These are phyloP conservation scores for Candida ipomoeae DNA, from an alignment of 805 yeast genomes.

Conservation along the genomic window DNA sequence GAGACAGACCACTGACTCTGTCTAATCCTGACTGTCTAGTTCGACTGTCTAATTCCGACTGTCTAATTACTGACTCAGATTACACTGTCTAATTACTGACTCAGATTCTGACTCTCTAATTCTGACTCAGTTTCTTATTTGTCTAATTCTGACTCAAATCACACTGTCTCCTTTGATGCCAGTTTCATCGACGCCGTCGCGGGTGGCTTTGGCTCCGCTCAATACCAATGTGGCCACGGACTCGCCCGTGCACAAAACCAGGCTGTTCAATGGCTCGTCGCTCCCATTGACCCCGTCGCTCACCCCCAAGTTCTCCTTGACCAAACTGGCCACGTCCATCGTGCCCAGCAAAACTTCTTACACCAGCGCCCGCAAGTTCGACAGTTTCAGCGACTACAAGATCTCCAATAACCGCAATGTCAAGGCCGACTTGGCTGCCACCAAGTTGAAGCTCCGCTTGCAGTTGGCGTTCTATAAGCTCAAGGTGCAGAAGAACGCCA, in stretches of 20 bases:
- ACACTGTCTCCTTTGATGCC: constrained; percentile 9
- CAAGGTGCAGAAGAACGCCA: constrained; percentile 20
- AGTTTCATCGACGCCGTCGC: constrained; percentile 18
- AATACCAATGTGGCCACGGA: constrained; percentile 23
- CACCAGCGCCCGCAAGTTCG: constrained; percentile 11
- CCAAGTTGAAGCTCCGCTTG: constrained; percentile 39
- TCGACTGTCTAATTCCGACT: too few species aligned
- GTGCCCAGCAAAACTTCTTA: constrained; percentile 7
- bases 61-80: too few species aligned
- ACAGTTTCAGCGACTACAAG: constrained; percentile 27
- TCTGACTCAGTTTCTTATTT: too few species aligned
- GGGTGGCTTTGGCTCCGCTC: constrained; percentile 38
- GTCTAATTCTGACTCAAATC: background rate
- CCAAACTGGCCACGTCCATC: constrained; percentile 15
- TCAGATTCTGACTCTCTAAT: too few species aligned
- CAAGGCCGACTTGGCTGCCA: constrained; percentile 39
- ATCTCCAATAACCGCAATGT: constrained; percentile 22
- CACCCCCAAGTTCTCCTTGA: constrained; percentile 15
- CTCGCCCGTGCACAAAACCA: constrained; percentile 15
- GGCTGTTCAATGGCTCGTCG: constrained; percentile 9
- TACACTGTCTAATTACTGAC: too few species aligned
- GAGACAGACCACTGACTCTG: too few species aligned
- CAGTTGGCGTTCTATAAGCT: constrained; percentile 41
- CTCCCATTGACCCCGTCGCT: constrained; percentile 18
- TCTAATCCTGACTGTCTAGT: too few species aligned